phyloP scores from a whole-genome alignment of 169 alveolate species.

The Cryptosporidium felis region DNA sequence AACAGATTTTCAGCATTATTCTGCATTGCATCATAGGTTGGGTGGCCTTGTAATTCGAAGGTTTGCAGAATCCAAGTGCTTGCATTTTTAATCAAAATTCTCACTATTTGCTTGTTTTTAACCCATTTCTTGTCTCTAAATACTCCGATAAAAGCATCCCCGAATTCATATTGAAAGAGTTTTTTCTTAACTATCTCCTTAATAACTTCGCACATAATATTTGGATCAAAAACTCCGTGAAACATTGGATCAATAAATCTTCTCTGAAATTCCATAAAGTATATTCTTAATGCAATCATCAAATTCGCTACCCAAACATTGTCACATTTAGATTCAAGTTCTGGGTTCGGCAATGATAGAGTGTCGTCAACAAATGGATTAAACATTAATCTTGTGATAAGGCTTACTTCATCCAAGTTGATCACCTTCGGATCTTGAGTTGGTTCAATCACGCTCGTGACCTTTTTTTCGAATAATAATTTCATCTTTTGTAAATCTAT shows the following conservation, averaged over 20 bases:
- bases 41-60: slow-evolving; percentile 32
- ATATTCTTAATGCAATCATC: slow-evolving; percentile 62
- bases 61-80: slow-evolving; percentile 31
- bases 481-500: slow-evolving; percentile 7
- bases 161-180: slow-evolving; percentile 23
- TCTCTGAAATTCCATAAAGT: slow-evolving; percentile 39
- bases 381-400: slow-evolving; percentile 8
- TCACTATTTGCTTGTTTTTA: slow-evolving; percentile 19
- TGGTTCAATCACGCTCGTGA: neutral
- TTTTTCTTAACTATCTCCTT: slow-evolving; percentile 43
- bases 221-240: slow-evolving; percentile 32
- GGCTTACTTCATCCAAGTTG: neutral
- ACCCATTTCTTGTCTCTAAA: slow-evolving; percentile 31
- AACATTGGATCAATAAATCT: slow-evolving; percentile 28
- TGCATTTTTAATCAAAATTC: slow-evolving; percentile 30
- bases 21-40: slow-evolving; percentile 1
- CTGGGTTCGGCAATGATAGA: slow-evolving; percentile 16
- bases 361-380: slow-evolving; percentile 52
- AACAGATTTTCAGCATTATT: slow-evolving; percentile 4
- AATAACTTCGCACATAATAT: slow-evolving; percentile 7
- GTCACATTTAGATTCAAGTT: slow-evolving; percentile 8
- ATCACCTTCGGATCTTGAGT: slow-evolving; percentile 24
- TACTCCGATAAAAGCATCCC: slow-evolving; percentile 8
- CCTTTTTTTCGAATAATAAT: slow-evolving; percentile 5
- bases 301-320: slow-evolving; percentile 21